Evolutionary conservation across 2,329 filamentous ascomycete genomes (phyloP).

Genomic region (Spiromastix sp.): DNA sequence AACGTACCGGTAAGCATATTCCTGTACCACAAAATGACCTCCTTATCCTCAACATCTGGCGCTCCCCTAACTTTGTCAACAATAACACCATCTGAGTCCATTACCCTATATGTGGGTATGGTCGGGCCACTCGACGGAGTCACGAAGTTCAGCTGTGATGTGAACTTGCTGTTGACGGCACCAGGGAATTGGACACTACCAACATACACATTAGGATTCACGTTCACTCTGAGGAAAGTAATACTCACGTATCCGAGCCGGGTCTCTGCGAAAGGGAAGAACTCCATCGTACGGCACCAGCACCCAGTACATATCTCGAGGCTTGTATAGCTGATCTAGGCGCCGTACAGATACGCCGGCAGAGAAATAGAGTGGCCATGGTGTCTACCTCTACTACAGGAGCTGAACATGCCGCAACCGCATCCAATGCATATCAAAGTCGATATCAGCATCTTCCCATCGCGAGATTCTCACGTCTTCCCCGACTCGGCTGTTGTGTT

Average conservation of each 20-base stretch:
- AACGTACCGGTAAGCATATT: constrained; percentile 50
- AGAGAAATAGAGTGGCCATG: constrained; percentile 14
- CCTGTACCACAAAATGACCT: constrained; percentile 51
- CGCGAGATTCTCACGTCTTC: too few relatives aligned
- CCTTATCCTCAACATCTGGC: constrained; percentile 53
- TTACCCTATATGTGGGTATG: constrained; percentile 82
- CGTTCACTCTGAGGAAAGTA: neutral
- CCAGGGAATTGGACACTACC: constrained; percentile 66
- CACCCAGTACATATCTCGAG: constrained; percentile 7
- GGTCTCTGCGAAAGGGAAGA: constrained; percentile 47
- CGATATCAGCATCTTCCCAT: too few relatives aligned
- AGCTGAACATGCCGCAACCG: too few relatives aligned
- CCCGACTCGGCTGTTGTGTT: too few relatives aligned
- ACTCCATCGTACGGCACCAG: constrained; percentile 36
- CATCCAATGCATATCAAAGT: too few relatives aligned
- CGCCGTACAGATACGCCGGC: constrained; percentile 9
- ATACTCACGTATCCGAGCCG: constrained; percentile 48
- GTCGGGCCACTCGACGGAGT: constrained; percentile 61
- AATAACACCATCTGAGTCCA: constrained; percentile 78
- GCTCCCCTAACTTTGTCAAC: constrained; percentile 62
- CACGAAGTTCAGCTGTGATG: constrained; percentile 65
- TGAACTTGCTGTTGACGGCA: constrained; percentile 92
- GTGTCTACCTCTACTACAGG: too few relatives aligned
- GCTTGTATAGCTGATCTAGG: constrained; percentile 4
- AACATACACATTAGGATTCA: constrained; percentile 5